These are phyloP conservation scores for Fusarium sororula DNA, from an alignment of 2,329 filamentous ascomycete species.

Conservation along the genomic window DNA sequence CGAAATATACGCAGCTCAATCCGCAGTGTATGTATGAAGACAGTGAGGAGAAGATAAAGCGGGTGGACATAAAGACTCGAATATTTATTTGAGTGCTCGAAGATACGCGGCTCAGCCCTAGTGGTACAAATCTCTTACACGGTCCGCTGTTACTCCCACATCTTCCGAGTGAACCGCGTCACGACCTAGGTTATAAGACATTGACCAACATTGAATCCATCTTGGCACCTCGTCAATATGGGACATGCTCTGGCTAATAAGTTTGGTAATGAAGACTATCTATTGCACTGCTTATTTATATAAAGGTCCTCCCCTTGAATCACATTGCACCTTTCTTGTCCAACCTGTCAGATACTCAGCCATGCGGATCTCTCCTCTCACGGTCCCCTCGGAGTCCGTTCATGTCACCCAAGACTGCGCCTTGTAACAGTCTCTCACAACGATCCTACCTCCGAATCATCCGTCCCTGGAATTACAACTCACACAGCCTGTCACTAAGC, in stretches of 20 bases:
- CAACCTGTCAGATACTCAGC: background rate
- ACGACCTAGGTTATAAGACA: background rate
- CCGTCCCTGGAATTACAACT: background rate
- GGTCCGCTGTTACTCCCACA: background rate
- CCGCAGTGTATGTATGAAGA: background rate
- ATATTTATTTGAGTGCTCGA: background rate
- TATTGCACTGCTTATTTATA: background rate
- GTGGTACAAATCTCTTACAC: background rate
- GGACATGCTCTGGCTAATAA: background rate
- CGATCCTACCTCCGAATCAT: constrained; percentile 2
- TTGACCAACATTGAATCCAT: background rate
- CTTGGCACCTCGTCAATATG: background rate
- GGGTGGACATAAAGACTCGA: background rate
- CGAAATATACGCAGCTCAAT: constrained; percentile 24
- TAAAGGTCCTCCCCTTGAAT: background rate
- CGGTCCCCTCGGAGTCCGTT: background rate
- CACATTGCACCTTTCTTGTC: background rate
- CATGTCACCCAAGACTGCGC: constrained; percentile 20
- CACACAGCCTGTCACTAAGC: background rate
- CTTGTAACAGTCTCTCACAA: background rate
- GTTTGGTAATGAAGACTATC: background rate
- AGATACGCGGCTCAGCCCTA: background rate
- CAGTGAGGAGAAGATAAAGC: background rate
- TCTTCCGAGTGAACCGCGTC: constrained; percentile 2
- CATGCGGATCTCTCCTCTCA: background rate